Percentiles rank a stretch among this genome's conserved stretches.
Conservation (phyloP, 768 basidiomycete genomes). For the Rhizopogon vinicolor region DNA sequence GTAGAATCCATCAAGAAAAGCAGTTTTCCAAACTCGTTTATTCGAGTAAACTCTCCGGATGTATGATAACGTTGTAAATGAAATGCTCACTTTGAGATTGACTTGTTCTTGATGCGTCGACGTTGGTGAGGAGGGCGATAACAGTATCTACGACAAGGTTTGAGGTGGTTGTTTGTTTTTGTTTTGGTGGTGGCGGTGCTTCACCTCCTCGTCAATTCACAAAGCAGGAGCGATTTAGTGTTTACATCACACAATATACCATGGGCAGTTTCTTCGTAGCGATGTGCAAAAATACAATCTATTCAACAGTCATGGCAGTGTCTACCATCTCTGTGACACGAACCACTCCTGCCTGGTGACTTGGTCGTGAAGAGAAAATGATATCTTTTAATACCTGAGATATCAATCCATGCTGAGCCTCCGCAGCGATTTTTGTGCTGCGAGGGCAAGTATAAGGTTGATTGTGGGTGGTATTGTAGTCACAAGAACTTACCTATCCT, state of each 20-base stretch:
- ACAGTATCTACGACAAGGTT: constrained; percentile 2
- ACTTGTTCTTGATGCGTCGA: constrained; percentile 22
- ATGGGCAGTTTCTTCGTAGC: neutral
- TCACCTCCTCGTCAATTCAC: too few species aligned
- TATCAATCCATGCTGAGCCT: constrained; percentile 92
- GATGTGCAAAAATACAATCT: neutral
- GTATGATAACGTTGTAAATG: neutral
- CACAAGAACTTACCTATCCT: constrained; percentile 63
- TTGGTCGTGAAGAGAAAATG: constrained; percentile 64
- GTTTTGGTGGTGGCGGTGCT: constrained; percentile 14
- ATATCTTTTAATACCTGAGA: constrained; percentile 92
- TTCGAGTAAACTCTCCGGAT: neutral
- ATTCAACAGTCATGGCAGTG: constrained; percentile 33
- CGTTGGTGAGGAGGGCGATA: constrained; percentile 22
- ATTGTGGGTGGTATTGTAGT: neutral
- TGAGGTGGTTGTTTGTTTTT: constrained; percentile 21
- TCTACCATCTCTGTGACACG: constrained; percentile 29
- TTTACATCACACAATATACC: too few species aligned
- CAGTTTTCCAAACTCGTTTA: neutral
- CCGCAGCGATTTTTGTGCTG: constrained; percentile 85
- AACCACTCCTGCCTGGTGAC: constrained; percentile 16
- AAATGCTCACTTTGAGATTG: constrained; percentile 24
- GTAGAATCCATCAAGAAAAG: constrained; percentile 28
- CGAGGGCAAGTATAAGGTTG: neutral
- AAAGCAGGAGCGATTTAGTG: too few species aligned